A percentile compares a stretch with the other conserved stretches of the same genome.
phyloP scores from a whole-genome alignment of 2,329 filamentous ascomycete species.

The Ceratocystiopsis brevicomis region DNA sequence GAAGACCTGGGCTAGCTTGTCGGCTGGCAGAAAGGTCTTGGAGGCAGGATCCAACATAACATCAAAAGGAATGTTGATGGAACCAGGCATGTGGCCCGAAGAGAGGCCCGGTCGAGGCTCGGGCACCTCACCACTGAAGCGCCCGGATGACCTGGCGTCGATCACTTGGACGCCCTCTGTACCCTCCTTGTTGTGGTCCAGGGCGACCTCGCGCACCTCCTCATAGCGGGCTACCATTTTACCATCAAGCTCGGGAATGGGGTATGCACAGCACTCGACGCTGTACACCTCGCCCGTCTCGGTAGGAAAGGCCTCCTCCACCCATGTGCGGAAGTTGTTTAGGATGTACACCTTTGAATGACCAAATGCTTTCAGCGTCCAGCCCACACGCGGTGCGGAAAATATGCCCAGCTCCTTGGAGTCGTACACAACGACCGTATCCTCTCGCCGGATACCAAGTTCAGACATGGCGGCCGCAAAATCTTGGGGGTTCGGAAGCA shows the following conservation, averaged over 20 bases:
- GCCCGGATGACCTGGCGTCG: slow-evolving; percentile 62
- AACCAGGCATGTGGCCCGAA: slow-evolving; percentile 82
- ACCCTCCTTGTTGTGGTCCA: slow-evolving; percentile 65
- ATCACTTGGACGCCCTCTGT: slow-evolving; percentile 70
- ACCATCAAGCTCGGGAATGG: slow-evolving; percentile 38
- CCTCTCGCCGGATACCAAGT: slow-evolving; percentile 70
- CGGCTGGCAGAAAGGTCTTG: slow-evolving; percentile 56
- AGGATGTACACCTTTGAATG: slow-evolving; percentile 75
- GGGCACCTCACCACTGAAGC: slow-evolving; percentile 66
- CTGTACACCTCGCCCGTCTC: slow-evolving; percentile 60
- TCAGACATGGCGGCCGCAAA: slow-evolving; percentile 81
- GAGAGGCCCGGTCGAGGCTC: slow-evolving; percentile 75
- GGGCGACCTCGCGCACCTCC: slow-evolving; percentile 58
- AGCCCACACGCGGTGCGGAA: slow-evolving; percentile 79
- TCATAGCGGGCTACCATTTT: slow-evolving; percentile 62
- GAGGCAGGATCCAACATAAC: slow-evolving; percentile 65
- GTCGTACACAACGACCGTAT: slow-evolving; percentile 88
- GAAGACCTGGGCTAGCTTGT: slow-evolving; percentile 59
- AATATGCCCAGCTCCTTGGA: slow-evolving; percentile 82
- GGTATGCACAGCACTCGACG: slow-evolving; percentile 45
- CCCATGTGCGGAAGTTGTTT: slow-evolving; percentile 94
- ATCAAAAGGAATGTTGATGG: slow-evolving; percentile 63
- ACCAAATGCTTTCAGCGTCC: slow-evolving; percentile 82
- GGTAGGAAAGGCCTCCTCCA: slow-evolving; percentile 61
- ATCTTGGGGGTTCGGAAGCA: slow-evolving; percentile 66